phyloP scores from a whole-genome alignment of 352 stramenopile genomes.

The Phytophthora ohioensis region DNA sequence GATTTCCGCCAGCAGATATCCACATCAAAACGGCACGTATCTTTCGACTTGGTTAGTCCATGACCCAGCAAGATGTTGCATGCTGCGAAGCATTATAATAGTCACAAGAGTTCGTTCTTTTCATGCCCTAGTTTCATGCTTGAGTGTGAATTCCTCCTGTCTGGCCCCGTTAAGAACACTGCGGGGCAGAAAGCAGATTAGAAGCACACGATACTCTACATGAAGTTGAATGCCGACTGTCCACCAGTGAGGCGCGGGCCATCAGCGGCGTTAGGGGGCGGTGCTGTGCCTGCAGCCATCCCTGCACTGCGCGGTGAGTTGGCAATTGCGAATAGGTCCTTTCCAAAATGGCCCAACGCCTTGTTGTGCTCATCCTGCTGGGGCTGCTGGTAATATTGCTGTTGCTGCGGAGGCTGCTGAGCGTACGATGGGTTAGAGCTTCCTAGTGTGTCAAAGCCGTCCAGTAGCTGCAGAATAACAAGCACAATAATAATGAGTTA shows the following conservation, averaged over 20 bases:
- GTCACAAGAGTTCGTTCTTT: slow-evolving; percentile 25
- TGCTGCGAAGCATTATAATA: slow-evolving; percentile 28
- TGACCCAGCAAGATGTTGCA: slow-evolving; percentile 11
- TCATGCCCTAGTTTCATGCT: slow-evolving; percentile 31
- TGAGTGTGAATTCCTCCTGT: slow-evolving; percentile 17
- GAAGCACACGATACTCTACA: slow-evolving; percentile 67
- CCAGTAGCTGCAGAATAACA: slow-evolving; percentile 40
- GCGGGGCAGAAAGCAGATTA: slow-evolving; percentile 12
- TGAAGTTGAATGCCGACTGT: slow-evolving; percentile 90
- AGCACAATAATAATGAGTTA: slow-evolving; percentile 4
- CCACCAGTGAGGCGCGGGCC: slow-evolving; percentile 37
- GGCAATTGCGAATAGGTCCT: slow-evolving; percentile 87
- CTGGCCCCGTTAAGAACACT: slow-evolving; percentile 9
- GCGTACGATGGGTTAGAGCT: slow-evolving; percentile 49
- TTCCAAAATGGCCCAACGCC: slow-evolving; percentile 81
- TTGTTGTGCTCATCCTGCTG: slow-evolving; percentile 68
- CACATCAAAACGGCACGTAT: slow-evolving; percentile 17
- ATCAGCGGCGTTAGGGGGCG: slow-evolving; percentile 23
- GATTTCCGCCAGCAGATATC: slow-evolving; percentile 14
- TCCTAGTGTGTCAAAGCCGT: slow-evolving; percentile 59
- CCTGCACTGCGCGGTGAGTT: slow-evolving; percentile 74
- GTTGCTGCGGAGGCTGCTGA: slow-evolving; percentile 39
- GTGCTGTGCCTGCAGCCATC: slow-evolving; percentile 22
- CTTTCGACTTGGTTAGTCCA: slow-evolving; percentile 5
- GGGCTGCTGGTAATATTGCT: slow-evolving; percentile 45